These are phyloP conservation scores for Candida adriatica DNA, from an alignment of 805 yeast species.

Conservation along the genomic window DNA sequence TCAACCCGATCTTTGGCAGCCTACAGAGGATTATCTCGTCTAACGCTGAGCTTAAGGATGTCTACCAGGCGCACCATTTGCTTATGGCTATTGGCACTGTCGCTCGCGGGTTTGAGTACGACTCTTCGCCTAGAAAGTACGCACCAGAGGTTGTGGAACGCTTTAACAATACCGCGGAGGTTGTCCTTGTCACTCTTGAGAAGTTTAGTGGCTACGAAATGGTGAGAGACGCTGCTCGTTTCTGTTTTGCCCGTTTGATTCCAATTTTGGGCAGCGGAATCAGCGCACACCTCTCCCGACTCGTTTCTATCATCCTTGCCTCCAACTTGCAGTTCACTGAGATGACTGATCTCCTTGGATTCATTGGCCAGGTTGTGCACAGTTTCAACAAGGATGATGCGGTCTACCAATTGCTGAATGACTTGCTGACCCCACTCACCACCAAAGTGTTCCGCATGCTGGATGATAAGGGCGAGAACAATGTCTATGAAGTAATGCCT, in stretches of 20 bases:
- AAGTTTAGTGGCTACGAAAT: conserved; percentile 57
- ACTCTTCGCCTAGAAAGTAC: conserved; percentile 25
- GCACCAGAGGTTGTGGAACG: conserved; percentile 36
- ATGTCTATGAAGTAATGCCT: conserved; percentile 34
- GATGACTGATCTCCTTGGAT: conserved; percentile 73
- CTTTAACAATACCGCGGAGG: conserved; percentile 69
- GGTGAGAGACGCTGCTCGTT: conserved; percentile 80
- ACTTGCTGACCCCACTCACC: conserved; percentile 68
- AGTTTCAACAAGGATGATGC: conserved; percentile 58
- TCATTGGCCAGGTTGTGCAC: conserved; percentile 84
- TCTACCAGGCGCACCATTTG: conserved; percentile 78
- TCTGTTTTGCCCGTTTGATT: conserved; percentile 80
- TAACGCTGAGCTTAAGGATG: conserved; percentile 34
- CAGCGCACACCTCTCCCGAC: conserved; percentile 53
- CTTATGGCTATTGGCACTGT: conserved; percentile 86
- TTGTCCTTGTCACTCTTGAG: conserved; percentile 76
- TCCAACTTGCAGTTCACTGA: conserved; percentile 56
- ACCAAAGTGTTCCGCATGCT: conserved; percentile 52
- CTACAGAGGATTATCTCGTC: conserved; percentile 58
- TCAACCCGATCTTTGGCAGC: conserved; percentile 69
- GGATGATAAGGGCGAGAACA: conserved; percentile 35
- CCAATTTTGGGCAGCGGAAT: conserved; percentile 56
- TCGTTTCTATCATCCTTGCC: conserved; percentile 59
- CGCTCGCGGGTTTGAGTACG: conserved; percentile 67
- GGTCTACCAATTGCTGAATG: conserved; percentile 67